phyloP scores from a whole-genome alignment of 495 filamentous ascomycete species.

The Alectoria sarmentosa region DNA sequence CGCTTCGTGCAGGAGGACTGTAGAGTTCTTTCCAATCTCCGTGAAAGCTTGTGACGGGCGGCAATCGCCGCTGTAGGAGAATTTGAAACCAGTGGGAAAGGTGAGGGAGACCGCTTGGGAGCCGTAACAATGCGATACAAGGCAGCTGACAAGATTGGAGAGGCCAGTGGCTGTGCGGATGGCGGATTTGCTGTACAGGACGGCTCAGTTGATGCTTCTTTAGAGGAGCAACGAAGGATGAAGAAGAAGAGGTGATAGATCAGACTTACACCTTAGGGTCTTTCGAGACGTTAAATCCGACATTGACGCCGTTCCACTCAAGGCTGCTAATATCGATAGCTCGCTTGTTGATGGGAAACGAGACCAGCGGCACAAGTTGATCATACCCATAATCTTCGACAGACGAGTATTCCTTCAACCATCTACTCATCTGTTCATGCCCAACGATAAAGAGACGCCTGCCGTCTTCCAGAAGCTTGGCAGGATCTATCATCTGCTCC shows the following conservation, averaged over 20 bases:
- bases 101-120: slow-evolving; percentile 69
- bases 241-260: background rate
- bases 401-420: slow-evolving; percentile 67
- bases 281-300: slow-evolving; percentile 20
- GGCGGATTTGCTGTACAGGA: slow-evolving; percentile 7
- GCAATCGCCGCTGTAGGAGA: slow-evolving; percentile 90
- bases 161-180: slow-evolving; percentile 40
- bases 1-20: slow-evolving; percentile 87
- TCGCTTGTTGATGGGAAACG: slow-evolving; percentile 19
- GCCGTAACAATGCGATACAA: slow-evolving; percentile 71
- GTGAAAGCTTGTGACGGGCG: slow-evolving; percentile 66
- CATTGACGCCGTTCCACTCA: slow-evolving; percentile 20
- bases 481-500: slow-evolving; percentile 23
- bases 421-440: slow-evolving; percentile 57
- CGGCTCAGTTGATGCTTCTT: background rate
- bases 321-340: slow-evolving; percentile 1
- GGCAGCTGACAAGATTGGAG: slow-evolving; percentile 42
- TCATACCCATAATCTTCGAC: slow-evolving; percentile 73
- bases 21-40: slow-evolving; percentile 62
- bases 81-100: slow-evolving; percentile 72
- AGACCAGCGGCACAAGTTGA: slow-evolving; percentile 45
- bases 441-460: slow-evolving; percentile 55
- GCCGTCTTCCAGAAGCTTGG: slow-evolving; percentile 35
- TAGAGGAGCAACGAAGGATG: background rate
- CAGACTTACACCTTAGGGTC: slow-evolving; percentile 19